A percentile compares a stretch with the other conserved stretches of the same genome.
Evolutionary conservation across 495 filamentous ascomycete genomes (phyloP).

Genomic region (Xylaria bambusicola): DNA sequence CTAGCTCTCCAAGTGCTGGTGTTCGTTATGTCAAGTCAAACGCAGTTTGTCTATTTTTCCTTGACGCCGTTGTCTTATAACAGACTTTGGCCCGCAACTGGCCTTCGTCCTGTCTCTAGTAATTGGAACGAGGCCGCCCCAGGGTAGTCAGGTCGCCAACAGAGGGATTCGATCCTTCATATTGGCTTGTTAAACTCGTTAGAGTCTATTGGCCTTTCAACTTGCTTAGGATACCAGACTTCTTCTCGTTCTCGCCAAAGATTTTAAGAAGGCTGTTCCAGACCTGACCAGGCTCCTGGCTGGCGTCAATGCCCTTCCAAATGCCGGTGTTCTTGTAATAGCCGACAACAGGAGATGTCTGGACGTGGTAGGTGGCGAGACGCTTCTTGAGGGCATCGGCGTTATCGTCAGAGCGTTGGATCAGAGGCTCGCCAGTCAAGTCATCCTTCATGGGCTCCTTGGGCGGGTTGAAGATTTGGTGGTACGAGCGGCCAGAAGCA

Average conservation of each 20-base stretch:
- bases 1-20: slow-evolving; percentile 19
- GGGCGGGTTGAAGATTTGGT: slow-evolving; percentile 98
- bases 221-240: slow-evolving; percentile 48
- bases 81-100: not conserved
- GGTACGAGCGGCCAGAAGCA: slow-evolving; percentile 92
- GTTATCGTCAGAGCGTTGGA: slow-evolving; percentile 97
- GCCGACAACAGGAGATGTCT: slow-evolving; percentile 86
- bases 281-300: slow-evolving; percentile 92
- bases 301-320: slow-evolving; percentile 95
- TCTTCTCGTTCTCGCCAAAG: slow-evolving; percentile 65
- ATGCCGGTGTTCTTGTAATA: slow-evolving; percentile 98
- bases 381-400: slow-evolving; percentile 97
- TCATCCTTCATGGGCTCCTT: slow-evolving; percentile 94
- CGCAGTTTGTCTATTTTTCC: slow-evolving; percentile 5
- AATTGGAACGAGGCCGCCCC: slow-evolving; percentile 12
- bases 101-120: not conserved
- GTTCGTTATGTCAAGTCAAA: slow-evolving; percentile 18
- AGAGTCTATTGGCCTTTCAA: slow-evolving; percentile 40
- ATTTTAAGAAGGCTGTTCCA: slow-evolving; percentile 90
- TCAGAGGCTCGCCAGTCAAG: slow-evolving; percentile 91
- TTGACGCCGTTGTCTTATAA: not conserved
- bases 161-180: not conserved
- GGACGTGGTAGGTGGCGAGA: slow-evolving; percentile 86
- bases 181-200: not conserved
- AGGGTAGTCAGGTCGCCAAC: not conserved